Evolutionary conservation across 2,329 filamentous ascomycete genomes (phyloP).

Genomic region (Erysiphe neolycopersici): DNA sequence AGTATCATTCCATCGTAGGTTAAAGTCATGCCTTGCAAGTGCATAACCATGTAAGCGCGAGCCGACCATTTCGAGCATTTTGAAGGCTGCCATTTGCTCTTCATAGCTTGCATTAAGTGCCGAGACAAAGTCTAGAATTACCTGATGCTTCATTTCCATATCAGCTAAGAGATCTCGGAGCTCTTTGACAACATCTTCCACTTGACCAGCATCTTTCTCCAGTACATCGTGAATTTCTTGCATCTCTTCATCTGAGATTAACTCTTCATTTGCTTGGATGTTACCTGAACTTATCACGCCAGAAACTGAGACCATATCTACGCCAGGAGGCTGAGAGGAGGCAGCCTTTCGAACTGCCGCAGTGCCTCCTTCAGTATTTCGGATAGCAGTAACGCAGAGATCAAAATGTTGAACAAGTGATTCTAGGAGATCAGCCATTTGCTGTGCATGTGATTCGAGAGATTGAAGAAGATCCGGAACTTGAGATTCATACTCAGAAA

Average conservation of each 20-base stretch:
- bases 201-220: conserved; percentile 38
- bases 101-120: conserved; percentile 26
- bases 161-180: conserved; percentile 49
- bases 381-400: conserved; percentile 71
- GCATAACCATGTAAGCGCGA: conserved; percentile 37
- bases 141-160: conserved; percentile 46
- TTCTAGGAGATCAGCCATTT: conserved; percentile 57
- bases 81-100: conserved; percentile 34
- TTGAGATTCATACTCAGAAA: conserved; percentile 9
- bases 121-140: conserved; percentile 35
- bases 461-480: conserved; percentile 21
- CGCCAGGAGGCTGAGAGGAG: conserved; percentile 25
- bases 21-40: conserved; percentile 35
- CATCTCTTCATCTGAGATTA: conserved; percentile 49
- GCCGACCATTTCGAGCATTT: conserved; percentile 39
- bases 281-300: conserved; percentile 31
- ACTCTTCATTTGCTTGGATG: conserved; percentile 27
- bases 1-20: conserved; percentile 45
- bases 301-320: conserved; percentile 32
- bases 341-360: conserved; percentile 42
- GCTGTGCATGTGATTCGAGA: conserved; percentile 33
- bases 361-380: conserved; percentile 62
- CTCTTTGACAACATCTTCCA: conserved; percentile 38
- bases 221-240: conserved; percentile 65
- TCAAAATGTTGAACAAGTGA: conserved; percentile 76